These are phyloP conservation scores for Naganishia onofrii DNA, from an alignment of 768 basidiomycete species.

Conservation along the genomic window DNA sequence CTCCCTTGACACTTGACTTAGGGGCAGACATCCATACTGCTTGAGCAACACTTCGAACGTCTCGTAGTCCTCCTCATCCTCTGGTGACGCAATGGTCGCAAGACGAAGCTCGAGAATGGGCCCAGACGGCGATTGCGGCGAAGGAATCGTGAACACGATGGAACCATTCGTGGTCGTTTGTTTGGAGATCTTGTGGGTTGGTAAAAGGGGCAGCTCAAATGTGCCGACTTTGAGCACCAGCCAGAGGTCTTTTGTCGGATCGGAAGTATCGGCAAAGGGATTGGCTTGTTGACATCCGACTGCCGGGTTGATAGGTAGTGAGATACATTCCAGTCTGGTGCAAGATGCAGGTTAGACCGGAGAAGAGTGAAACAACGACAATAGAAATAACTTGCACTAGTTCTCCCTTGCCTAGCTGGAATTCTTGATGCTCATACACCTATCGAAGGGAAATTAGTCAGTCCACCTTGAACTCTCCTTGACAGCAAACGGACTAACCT, in stretches of 20 bases:
- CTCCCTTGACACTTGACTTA: constrained; percentile 14
- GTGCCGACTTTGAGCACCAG: constrained; percentile 62
- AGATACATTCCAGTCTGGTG: constrained; percentile 56
- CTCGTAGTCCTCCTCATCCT: constrained; percentile 57
- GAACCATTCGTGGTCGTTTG: constrained; percentile 52
- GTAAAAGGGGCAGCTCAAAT: constrained; percentile 65
- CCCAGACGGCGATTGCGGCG: constrained; percentile 51
- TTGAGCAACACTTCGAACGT: constrained; percentile 64
- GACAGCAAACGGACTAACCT: constrained; percentile 34
- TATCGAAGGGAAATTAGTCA: constrained; percentile 13
- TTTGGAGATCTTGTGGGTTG: constrained; percentile 55
- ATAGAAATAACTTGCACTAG: constrained; percentile 24
- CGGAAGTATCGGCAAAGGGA: constrained; percentile 45
- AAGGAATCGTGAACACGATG: constrained; percentile 44
- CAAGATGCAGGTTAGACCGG: constrained; percentile 55
- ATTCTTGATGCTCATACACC: constrained; percentile 40
- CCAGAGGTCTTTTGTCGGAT: constrained; percentile 61
- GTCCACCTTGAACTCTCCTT: not conserved
- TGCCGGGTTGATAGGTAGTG: constrained; percentile 52
- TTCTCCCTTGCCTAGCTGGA: constrained; percentile 45
- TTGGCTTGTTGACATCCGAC: constrained; percentile 45
- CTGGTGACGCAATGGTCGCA: constrained; percentile 48
- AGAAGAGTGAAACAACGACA: not conserved
- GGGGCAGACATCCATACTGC: constrained; percentile 59
- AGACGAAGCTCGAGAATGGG: constrained; percentile 42